These are phyloP conservation scores for Borovskyia barvae DNA, from an alignment of 208 protist genomes.

Conservation along the genomic window DNA sequence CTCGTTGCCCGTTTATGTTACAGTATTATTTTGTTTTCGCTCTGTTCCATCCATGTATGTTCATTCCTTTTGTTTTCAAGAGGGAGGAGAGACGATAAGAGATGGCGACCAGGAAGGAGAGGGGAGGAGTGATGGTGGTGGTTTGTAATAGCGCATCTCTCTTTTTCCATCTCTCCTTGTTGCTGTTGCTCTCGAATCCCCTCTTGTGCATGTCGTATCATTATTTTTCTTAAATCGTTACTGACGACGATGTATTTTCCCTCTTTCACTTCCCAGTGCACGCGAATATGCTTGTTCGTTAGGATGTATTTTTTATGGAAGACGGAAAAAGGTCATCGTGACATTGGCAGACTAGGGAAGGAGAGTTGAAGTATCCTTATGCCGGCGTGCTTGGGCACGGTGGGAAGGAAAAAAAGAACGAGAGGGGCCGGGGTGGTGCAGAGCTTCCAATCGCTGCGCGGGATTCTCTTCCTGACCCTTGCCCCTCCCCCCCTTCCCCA, in stretches of 20 bases:
- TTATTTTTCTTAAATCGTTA: not conserved
- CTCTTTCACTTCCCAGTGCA: not conserved
- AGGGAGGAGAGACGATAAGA: not conserved
- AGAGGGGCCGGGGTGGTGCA: too few relatives aligned
- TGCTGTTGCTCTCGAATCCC: not conserved
- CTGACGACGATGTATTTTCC: not conserved
- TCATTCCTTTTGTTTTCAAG: constrained; percentile 6
- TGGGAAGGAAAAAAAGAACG: too few relatives aligned
- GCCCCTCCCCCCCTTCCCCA: not conserved
- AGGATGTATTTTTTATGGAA: too few relatives aligned
- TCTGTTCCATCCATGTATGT: not conserved
- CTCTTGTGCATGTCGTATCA: too few relatives aligned
- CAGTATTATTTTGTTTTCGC: not conserved
- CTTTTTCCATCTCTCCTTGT: not conserved
- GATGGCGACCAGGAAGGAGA: constrained; percentile 5
- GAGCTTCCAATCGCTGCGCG: too few relatives aligned
- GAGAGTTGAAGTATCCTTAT: too few relatives aligned
- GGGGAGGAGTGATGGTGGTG: not conserved
- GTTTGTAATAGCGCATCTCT: not conserved
- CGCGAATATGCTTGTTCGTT: too few relatives aligned
- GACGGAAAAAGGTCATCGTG: too few relatives aligned
- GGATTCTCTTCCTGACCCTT: too few relatives aligned
- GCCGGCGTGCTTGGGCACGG: too few relatives aligned
- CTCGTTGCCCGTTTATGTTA: not conserved
- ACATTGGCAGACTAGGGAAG: too few relatives aligned